A percentile compares a stretch with the other conserved stretches of the same genome.
These are phyloP conservation scores for Tieghemostelium lacteum DNA, from an alignment of 78 protist species.

Conservation along the genomic window DNA sequence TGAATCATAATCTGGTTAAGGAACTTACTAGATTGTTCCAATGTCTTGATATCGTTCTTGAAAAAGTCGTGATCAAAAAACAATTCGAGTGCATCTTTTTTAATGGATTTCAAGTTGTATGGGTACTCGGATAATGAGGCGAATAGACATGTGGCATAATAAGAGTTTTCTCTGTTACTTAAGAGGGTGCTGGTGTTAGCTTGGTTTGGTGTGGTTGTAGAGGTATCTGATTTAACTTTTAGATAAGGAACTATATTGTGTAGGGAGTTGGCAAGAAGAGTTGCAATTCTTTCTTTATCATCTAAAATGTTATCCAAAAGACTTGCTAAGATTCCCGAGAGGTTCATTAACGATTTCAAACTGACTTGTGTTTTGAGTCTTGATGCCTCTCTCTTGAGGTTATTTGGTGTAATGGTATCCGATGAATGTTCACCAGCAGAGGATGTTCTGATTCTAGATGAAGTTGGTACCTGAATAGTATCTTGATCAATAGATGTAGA, in stretches of 20 bases:
- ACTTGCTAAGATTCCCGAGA: slow-evolving; percentile 22
- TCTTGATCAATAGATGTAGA: slow-evolving; percentile 17
- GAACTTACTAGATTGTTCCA: slow-evolving; percentile 57
- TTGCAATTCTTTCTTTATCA: slow-evolving; percentile 66
- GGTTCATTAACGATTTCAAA: slow-evolving; percentile 38
- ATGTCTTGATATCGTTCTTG: slow-evolving; percentile 20
- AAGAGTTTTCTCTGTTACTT: slow-evolving; percentile 61
- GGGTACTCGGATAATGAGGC: slow-evolving; percentile 57
- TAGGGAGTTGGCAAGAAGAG: slow-evolving; percentile 27
- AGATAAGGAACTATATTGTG: slow-evolving; percentile 55
- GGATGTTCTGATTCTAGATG: slow-evolving; percentile 8
- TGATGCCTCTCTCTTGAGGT: slow-evolving; percentile 45
- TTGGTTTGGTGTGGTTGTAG: too few relatives aligned
- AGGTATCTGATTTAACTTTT: slow-evolving; percentile 32
- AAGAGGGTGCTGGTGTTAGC: too few relatives aligned
- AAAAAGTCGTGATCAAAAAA: slow-evolving; percentile 51
- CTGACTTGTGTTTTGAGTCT: slow-evolving; percentile 62
- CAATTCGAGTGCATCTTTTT: slow-evolving; percentile 54
- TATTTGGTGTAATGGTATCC: slow-evolving; percentile 9
- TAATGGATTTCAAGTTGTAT: slow-evolving; percentile 62
- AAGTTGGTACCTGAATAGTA: background rate
- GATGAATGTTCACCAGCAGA: slow-evolving; percentile 20
- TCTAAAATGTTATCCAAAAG: slow-evolving; percentile 57
- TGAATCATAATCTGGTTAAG: slow-evolving; percentile 53
- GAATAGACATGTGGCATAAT: slow-evolving; percentile 47